phyloP scores from a whole-genome alignment of 139 green algal species.

The Gonium pectorale region DNA sequence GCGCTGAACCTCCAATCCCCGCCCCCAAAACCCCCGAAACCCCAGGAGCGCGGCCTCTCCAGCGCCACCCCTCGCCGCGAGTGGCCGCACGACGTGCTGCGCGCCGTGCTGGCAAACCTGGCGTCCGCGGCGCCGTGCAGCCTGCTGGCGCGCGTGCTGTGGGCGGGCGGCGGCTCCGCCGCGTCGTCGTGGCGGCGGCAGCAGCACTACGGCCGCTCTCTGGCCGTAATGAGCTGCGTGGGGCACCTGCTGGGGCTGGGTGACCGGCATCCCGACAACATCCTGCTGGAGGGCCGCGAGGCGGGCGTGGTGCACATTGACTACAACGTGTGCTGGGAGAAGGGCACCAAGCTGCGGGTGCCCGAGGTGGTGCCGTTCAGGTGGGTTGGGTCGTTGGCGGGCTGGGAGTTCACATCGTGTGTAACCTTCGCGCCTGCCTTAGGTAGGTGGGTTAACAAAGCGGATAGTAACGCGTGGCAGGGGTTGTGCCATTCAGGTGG shows the following conservation, averaged over 20 bases:
- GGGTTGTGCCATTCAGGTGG: no score
- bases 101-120: constrained; percentile 17
- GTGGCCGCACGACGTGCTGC: constrained; percentile 56
- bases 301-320: constrained; percentile 82
- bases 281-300: constrained; percentile 96
- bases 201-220: constrained; percentile 63
- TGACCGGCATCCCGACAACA: constrained; percentile 93
- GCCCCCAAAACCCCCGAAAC: no score
- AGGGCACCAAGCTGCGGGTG: constrained; percentile 77
- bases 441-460: no score
- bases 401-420: no score
- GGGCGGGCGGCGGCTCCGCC: constrained; percentile 50
- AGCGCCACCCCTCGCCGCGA: constrained; percentile 49
- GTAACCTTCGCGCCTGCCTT: no score
- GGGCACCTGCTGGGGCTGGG: constrained; percentile 90
- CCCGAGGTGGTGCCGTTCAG: constrained; percentile 95
- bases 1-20: no score
- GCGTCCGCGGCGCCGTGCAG: background rate
- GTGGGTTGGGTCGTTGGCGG: no score
- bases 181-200: constrained; percentile 66
- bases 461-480: no score
- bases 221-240: constrained; percentile 80
- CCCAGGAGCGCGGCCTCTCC: constrained; percentile 57
- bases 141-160: constrained; percentile 73
- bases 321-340: constrained; percentile 77